Percentiles rank a stretch among this genome's conserved stretches.
phyloP scores from a whole-genome alignment of 2,329 filamentous ascomycete genomes.

The Epichloe sp. region DNA sequence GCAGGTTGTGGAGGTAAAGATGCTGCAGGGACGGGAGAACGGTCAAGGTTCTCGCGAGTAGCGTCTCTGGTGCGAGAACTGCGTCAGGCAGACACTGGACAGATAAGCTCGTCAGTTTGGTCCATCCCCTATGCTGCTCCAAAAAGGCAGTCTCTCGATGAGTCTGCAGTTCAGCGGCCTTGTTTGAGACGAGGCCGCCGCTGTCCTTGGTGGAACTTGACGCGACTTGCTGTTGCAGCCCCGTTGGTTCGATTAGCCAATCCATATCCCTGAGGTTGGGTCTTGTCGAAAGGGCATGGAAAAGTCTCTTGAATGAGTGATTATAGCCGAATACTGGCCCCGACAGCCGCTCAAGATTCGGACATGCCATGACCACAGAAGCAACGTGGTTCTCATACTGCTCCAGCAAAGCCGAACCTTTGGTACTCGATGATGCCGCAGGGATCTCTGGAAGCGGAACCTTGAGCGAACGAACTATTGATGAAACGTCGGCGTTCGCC shows the following conservation, averaged over 20 bases:
- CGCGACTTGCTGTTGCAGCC: slow-evolving; percentile 17
- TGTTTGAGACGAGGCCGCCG: slow-evolving; percentile 16
- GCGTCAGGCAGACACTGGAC: slow-evolving; percentile 46
- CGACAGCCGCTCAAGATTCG: slow-evolving; percentile 46
- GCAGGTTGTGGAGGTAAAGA: slow-evolving; percentile 45
- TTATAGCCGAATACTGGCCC: slow-evolving; percentile 42
- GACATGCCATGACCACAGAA: slow-evolving; percentile 50
- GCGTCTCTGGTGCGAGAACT: slow-evolving; percentile 35
- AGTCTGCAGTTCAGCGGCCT: slow-evolving; percentile 15
- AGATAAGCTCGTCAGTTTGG: slow-evolving; percentile 39
- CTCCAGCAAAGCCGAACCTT: slow-evolving; percentile 23
- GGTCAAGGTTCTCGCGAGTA: slow-evolving; percentile 37
- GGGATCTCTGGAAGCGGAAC: slow-evolving; percentile 33
- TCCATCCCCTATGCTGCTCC: slow-evolving; percentile 41
- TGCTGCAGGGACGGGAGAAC: slow-evolving; percentile 41
- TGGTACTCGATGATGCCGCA: slow-evolving; percentile 13
- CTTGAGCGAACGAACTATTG: slow-evolving; percentile 43
- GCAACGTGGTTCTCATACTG: slow-evolving; percentile 46
- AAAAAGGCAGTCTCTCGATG: slow-evolving; percentile 31
- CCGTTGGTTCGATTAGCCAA: slow-evolving; percentile 38
- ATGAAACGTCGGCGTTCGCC: slow-evolving; percentile 37
- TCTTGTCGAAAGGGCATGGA: slow-evolving; percentile 47
- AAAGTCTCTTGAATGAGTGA: slow-evolving; percentile 41
- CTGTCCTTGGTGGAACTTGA: slow-evolving; percentile 12
- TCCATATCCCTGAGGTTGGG: slow-evolving; percentile 41